These are phyloP conservation scores for Colletotrichum australisinense DNA, from an alignment of 2,329 filamentous ascomycete genomes.

Conservation along the genomic window DNA sequence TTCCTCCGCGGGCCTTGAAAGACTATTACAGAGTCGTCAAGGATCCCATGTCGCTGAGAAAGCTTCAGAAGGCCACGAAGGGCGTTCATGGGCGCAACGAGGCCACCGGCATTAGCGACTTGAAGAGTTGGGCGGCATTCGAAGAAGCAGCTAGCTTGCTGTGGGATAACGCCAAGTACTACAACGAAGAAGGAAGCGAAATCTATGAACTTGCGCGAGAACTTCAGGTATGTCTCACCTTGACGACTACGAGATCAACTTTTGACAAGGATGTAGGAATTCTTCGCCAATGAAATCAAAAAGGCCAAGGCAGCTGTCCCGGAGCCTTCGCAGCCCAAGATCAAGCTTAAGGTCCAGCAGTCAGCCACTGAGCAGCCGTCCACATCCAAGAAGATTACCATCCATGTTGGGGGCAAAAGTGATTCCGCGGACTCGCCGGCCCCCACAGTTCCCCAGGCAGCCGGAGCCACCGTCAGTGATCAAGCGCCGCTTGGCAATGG, in stretches of 20 bases:
- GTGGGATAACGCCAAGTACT: conserved; percentile 89
- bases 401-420: conserved; percentile 73
- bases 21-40: conserved; percentile 91
- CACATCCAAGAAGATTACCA: conserved; percentile 74
- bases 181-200: conserved; percentile 92
- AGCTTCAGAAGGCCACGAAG: conserved; percentile 80
- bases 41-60: conserved; percentile 82
- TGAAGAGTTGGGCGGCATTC: conserved; percentile 85
- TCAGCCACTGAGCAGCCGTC: conserved; percentile 44
- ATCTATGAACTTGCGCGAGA: conserved; percentile 83
- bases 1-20: conserved; percentile 79
- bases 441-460: conserved; percentile 50
- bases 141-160: conserved; percentile 83
- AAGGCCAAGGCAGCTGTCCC: conserved; percentile 78
- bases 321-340: conserved; percentile 79
- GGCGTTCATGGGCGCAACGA: conserved; percentile 77
- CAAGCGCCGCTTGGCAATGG: conserved; percentile 46
- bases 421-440: conserved; percentile 64
- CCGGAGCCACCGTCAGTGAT: conserved; percentile 46
- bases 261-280: conserved; percentile 60
- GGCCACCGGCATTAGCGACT: conserved; percentile 72
- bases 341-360: conserved; percentile 80
- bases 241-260: neutral
- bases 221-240: conserved; percentile 71
- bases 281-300: conserved; percentile 75